A percentile compares a stretch with the other conserved stretches of the same genome.
Conservation (phyloP, 2,329 filamentous ascomycete genomes). For the Aspergillus fijiensis region DNA sequence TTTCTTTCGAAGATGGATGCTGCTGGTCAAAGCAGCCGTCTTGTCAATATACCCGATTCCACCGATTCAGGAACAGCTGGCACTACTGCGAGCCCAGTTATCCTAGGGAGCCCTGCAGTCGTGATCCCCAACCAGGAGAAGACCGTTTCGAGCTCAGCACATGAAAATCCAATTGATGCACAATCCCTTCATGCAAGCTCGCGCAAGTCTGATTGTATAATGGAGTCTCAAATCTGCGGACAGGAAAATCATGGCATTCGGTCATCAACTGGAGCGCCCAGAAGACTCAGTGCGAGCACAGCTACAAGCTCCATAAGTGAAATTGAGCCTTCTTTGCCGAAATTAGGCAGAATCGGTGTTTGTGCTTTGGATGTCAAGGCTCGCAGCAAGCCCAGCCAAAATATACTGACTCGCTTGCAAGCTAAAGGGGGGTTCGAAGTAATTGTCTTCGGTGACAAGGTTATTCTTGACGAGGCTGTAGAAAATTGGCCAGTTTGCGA, state of each 20-base stretch:
- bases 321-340: constrained; percentile 49
- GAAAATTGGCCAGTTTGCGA: constrained; percentile 97
- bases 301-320: constrained; percentile 75
- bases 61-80: background rate
- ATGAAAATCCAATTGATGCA: background rate
- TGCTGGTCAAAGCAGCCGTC: background rate
- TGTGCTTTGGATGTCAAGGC: constrained; percentile 96
- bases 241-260: constrained; percentile 21
- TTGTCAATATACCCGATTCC: background rate
- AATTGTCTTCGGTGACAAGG: constrained; percentile 97
- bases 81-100: background rate
- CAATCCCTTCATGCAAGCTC: background rate
- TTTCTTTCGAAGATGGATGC: background rate
- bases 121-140: background rate
- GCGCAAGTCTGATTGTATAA: background rate
- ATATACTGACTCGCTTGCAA: constrained; percentile 90
- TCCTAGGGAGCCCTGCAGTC: background rate
- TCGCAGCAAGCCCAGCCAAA: constrained; percentile 92
- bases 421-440: constrained; percentile 92
- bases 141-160: background rate
- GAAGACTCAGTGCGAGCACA: constrained; percentile 78
- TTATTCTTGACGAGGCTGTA: constrained; percentile 93
- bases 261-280: constrained; percentile 68
- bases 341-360: constrained; percentile 74
- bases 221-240: background rate